Evolutionary conservation across 1,284 basidiomycete species (phyloP), one percentile per base, ranked within the genome.

Genomic region (Afroboletus lepidellus): DNA sequence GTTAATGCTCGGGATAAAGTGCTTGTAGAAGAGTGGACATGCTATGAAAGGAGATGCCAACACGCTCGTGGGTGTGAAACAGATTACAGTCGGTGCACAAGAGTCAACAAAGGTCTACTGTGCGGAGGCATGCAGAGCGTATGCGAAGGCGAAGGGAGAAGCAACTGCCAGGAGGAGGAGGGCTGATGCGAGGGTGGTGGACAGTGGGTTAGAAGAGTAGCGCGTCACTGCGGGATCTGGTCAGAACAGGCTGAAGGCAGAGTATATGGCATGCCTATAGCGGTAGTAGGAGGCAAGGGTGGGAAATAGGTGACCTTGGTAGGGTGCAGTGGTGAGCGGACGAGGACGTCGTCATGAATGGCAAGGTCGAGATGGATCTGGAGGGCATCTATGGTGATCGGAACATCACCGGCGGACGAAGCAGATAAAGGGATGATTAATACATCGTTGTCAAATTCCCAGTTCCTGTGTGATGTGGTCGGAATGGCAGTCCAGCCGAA

Each of bases 401-500:
- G 48, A 16, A 42, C 36, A 34, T 48, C 46, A 3, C 46, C 37
- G 20, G 44, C 12, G 18, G 45, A 32, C 37, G 48, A 41, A 24
- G 45, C n/a, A n/a, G 52, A 38, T 36, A 61, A 55, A n/a, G 69
- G 61, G 30, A 55, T 39, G 27, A 67, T 50, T 18, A 38, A 42
- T 44, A 69, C 55, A 20, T 65, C 64, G 54, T 57, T 50, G 55
- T 64, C 67, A 13, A 67, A 61, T 48, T 69, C 63, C 65, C 69
- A 70, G 25, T 54, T 58, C 29, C 57, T 64, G 39, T 56, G 42
- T 23, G 60, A 55, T 24, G 43, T 37, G 23, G 55, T 33, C 25
- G 55, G 43, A 24, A 55, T 32, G 27, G 63, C 47, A 25, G 43
- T 50, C 54, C 65, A 67, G 8, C 65, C 56, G 9, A 69, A 66